These are phyloP conservation scores for Chlamydomonas sp. DNA, from an alignment of 139 green algal species.

Conservation along the genomic window DNA sequence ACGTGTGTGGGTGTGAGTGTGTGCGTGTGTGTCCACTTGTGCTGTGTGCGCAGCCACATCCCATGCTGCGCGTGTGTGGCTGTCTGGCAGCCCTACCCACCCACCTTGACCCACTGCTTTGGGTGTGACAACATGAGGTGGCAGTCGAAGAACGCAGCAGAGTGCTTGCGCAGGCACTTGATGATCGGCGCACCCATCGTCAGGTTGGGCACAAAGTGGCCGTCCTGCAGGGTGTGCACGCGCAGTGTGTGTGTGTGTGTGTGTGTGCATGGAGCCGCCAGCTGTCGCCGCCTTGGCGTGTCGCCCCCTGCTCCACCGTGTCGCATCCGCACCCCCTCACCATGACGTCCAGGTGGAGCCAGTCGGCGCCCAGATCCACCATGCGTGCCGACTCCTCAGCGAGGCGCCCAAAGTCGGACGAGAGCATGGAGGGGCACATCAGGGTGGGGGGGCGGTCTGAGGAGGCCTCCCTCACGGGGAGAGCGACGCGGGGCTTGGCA, in stretches of 20 bases:
- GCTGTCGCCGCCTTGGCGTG: too few species aligned
- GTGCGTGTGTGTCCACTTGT: too few species aligned
- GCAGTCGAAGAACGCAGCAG: slow-evolving; percentile 80
- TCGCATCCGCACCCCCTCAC: slow-evolving; percentile 9
- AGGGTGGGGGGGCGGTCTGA: slow-evolving; percentile 28
- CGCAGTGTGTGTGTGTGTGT: too few species aligned
- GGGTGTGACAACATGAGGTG: slow-evolving; percentile 69
- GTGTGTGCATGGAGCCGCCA: too few species aligned
- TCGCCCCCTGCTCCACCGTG: too few species aligned
- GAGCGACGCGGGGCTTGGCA: neutral
- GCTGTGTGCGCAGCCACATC: too few species aligned
- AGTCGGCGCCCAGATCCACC: slow-evolving; percentile 67
- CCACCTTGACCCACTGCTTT: slow-evolving; percentile 57
- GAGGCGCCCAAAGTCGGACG: slow-evolving; percentile 78
- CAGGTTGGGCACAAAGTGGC: slow-evolving; percentile 92
- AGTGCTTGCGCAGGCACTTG: slow-evolving; percentile 67
- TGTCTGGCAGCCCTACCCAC: too few species aligned
- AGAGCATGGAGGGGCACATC: slow-evolving; percentile 80
- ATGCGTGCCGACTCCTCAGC: slow-evolving; percentile 72
- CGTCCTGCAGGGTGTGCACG: slow-evolving; percentile 43
- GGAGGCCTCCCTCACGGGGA: neutral
- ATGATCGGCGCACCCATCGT: slow-evolving; percentile 85
- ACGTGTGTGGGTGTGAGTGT: too few species aligned
- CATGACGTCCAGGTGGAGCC: slow-evolving; percentile 64
- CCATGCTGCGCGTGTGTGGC: too few species aligned